phyloP scores from a whole-genome alignment of 129 eudicot species.

The Silybum marianum region DNA sequence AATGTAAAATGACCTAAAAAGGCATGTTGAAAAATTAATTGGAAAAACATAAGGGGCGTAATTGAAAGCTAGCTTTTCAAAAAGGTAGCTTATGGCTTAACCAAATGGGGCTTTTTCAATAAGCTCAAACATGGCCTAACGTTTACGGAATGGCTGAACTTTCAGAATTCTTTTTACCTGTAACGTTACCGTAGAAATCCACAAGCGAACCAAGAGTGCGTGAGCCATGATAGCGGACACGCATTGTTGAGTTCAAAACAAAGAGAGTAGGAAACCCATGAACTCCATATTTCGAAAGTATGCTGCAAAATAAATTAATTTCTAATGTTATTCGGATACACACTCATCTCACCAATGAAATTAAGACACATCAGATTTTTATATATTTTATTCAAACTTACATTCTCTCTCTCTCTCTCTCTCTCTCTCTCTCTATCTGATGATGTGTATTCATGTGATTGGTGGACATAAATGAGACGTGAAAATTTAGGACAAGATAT shows the following conservation, averaged over 20 bases:
- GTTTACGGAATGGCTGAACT: background rate
- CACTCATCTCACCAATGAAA: too few species aligned
- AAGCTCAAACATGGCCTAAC: background rate
- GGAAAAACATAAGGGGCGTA: background rate
- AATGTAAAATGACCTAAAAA: background rate
- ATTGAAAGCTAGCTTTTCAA: background rate
- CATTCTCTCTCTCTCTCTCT: too few species aligned
- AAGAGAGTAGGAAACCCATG: constrained; percentile 88
- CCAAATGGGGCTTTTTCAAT: background rate
- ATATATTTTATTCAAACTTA: too few species aligned
- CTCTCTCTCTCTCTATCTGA: too few species aligned
- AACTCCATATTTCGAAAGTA: constrained; percentile 85
- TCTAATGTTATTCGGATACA: background rate
- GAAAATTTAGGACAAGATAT: too few species aligned
- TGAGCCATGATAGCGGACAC: constrained; percentile 78
- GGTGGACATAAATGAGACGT: too few species aligned
- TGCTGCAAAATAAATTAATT: constrained; percentile 46
- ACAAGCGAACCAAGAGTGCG: constrained; percentile 64
- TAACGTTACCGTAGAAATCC: constrained; percentile 66
- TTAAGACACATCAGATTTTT: too few species aligned
- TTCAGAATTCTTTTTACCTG: constrained; percentile 43
- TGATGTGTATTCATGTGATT: too few species aligned
- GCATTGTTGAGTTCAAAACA: constrained; percentile 83
- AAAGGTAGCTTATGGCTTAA: background rate
- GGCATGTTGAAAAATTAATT: background rate